Base-by-base conservation (phyloP, 2,329 filamentous ascomycete species). In the Pseudopyricularia cyperi region DNA sequence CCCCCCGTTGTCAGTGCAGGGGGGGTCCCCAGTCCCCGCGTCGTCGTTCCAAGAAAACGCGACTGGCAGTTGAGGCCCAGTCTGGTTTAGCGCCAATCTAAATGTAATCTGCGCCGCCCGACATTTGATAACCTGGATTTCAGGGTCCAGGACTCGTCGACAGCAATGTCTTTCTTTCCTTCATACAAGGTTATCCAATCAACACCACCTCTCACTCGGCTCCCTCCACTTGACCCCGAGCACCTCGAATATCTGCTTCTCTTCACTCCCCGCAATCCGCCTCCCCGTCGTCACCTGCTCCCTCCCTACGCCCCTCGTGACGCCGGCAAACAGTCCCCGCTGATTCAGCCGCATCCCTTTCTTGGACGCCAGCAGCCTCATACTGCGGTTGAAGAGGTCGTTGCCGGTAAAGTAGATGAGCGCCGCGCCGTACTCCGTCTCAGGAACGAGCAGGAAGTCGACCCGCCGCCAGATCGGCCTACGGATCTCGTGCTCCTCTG, bases 391-490 rank as follows among this genome's bases (percentile, higher is more conserved):
- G 70, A 96, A 96, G 33, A 95, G 85, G 63, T 95, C 90, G 58
- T 96, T 93, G 1, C 91, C 91, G 0, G 91, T 96, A 62, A 96
- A 97, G 63, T 96, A 96, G n/a, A 96, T 77, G 55, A 96, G 64
- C 0, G 90, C 89, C 0, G 87, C 90, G 1, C 91, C 91, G 50
- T 89, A 74, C 65, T 95, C 83, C 2, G 77, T 72, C 58, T 82
- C 82, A 0, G 90, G 89, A 1, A 95, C 90, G 4, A 94, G 76
- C 1, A 96, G 71, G 19, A 96, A 77, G 62, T 96, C 90, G 55
- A 96, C 84, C 2, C 89, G 79, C 8, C 89, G 77, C 89, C 89
- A 95, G 1, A 77, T 63, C 0, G 71, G 70, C 4, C 61, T 62
- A 19, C 24, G 24, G 12, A 4, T 30, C 28, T 44, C 15, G 5